phyloP scores from a whole-genome alignment of 345 rosid genomes.

The Linum trigynum region DNA sequence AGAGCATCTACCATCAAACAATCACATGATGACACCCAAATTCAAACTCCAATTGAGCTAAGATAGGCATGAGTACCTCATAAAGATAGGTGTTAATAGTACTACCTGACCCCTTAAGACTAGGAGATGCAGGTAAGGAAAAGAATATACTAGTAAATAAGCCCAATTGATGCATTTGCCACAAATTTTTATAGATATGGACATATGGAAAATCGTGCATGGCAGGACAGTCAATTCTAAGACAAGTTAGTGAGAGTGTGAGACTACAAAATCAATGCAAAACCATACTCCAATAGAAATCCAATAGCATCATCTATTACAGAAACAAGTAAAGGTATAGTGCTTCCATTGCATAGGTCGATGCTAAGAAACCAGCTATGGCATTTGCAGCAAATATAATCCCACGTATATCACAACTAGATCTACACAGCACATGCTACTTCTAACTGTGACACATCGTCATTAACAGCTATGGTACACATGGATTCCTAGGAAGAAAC shows the following conservation, averaged over 20 bases:
- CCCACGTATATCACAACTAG: neutral
- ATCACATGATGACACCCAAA: neutral
- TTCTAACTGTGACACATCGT: neutral
- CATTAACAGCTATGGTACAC: neutral
- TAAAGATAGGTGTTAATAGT: neutral
- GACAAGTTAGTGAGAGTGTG: too few relatives aligned
- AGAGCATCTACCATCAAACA: neutral
- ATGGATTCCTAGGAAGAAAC: neutral
- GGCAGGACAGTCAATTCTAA: too few relatives aligned
- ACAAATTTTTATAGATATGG: neutral
- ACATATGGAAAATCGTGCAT: too few relatives aligned
- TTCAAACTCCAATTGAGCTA: neutral
- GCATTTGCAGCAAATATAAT: neutral
- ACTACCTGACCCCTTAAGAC: neutral
- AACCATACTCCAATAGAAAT: too few relatives aligned
- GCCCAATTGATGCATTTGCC: neutral
- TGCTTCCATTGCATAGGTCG: neutral
- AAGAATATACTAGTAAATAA: too few relatives aligned
- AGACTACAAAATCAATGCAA: too few relatives aligned
- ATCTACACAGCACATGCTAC: neutral
- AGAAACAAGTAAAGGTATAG: neutral
- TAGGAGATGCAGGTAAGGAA: neutral
- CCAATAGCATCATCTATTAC: neutral
- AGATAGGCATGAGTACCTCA: neutral
- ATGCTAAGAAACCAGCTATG: neutral